These are phyloP conservation scores for Boletus reticuloceps DNA, from an alignment of 768 basidiomycete genomes.

Conservation along the genomic window DNA sequence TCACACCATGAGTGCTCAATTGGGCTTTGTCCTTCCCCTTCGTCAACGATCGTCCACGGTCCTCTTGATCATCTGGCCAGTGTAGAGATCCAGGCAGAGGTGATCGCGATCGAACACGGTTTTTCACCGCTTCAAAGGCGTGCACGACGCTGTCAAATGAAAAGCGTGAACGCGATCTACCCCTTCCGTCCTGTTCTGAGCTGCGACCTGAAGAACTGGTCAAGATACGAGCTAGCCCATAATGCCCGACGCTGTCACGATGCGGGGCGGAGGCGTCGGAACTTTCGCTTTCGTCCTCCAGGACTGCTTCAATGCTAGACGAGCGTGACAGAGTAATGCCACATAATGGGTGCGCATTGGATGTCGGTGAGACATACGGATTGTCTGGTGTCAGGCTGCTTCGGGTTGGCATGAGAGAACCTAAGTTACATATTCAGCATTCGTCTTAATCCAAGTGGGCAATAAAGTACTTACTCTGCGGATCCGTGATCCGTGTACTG, in stretches of 20 bases:
- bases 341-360: constrained; percentile 5
- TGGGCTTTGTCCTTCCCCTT: constrained; percentile 31
- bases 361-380: constrained; percentile 6
- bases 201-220: constrained; percentile 15
- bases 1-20: neutral
- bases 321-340: constrained; percentile 32
- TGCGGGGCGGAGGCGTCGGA: constrained; percentile 4
- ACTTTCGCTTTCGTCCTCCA: constrained; percentile 30
- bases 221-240: constrained; percentile 14
- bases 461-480: constrained; percentile 8
- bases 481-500: constrained; percentile 7
- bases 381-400: neutral
- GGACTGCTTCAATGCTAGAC: constrained; percentile 42
- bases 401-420: constrained; percentile 2
- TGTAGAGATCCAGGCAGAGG: constrained; percentile 21
- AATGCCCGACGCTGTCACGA: constrained; percentile 7
- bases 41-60: constrained; percentile 29
- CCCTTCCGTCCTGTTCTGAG: constrained; percentile 26
- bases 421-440: constrained; percentile 6
- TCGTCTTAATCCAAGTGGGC: neutral
- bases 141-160: constrained; percentile 52
- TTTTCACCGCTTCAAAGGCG: constrained; percentile 43
- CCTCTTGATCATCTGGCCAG: constrained; percentile 6
- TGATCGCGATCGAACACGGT: constrained; percentile 48
- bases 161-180: constrained; percentile 45